Evolutionary conservation across 495 filamentous ascomycete genomes (phyloP).

Genomic region (Penicillium lagena): DNA sequence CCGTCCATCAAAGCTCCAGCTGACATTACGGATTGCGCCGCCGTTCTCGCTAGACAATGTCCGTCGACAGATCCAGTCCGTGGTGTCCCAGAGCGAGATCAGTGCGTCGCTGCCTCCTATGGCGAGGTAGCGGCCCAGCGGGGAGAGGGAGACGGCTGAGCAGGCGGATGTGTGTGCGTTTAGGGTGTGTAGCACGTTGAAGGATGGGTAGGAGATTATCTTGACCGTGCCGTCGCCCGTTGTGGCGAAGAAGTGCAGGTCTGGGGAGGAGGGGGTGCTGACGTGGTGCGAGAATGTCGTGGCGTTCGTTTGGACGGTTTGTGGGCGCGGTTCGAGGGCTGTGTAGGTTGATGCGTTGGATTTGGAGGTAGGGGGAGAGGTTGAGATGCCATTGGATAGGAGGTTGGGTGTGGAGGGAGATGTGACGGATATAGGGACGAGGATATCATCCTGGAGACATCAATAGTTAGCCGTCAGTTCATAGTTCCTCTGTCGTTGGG

Average conservation of each 20-base stretch:
- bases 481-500: no score
- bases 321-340: conserved; percentile 56
- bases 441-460: conserved; percentile 53
- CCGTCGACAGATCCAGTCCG: conserved; percentile 81
- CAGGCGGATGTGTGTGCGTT: conserved; percentile 79
- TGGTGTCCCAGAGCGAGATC: conserved; percentile 86
- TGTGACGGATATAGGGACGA: conserved; percentile 56
- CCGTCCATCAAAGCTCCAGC: conserved; percentile 87
- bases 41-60: conserved; percentile 65
- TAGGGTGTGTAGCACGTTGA: conserved; percentile 52
- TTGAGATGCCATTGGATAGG: conserved; percentile 10
- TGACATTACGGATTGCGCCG: conserved; percentile 77
- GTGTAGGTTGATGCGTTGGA: conserved; percentile 26
- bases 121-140: conserved; percentile 73
- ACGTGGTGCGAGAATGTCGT: conserved; percentile 70
- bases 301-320: conserved; percentile 72
- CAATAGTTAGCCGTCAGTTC: no score
- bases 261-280: conserved; percentile 27
- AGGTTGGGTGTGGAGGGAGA: conserved; percentile 33
- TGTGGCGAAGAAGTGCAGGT: conserved; percentile 62
- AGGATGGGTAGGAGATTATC: conserved; percentile 62
- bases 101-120: conserved; percentile 86
- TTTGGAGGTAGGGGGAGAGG: conserved; percentile 7
- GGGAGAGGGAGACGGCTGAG: conserved; percentile 62
- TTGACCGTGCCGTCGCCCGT: conserved; percentile 77